Evolutionary conservation across 1,139 yeast species (phyloP).

Genomic region (Kurtzmaniella quercitrusa): DNA sequence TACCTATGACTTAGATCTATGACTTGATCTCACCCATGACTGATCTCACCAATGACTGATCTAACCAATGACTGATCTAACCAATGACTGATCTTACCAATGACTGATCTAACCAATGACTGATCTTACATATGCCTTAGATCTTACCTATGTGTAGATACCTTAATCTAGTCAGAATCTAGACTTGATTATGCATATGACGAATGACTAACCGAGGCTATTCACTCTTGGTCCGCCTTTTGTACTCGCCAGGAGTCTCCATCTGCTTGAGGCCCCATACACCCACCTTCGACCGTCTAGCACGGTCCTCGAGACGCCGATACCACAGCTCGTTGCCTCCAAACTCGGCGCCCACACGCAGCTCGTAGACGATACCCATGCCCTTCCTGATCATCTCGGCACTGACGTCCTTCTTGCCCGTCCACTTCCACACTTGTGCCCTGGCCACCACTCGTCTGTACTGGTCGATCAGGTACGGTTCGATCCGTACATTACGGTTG

Average conservation of each 20-base stretch:
- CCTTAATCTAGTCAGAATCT: too few species aligned
- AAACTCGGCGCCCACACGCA: slow-evolving; percentile 77
- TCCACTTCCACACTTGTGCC: slow-evolving; percentile 69
- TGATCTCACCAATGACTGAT: too few species aligned
- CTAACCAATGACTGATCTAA: too few species aligned
- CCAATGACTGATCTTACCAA: too few species aligned
- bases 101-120: too few species aligned
- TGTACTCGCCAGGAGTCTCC: slow-evolving; percentile 81
- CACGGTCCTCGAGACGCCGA: slow-evolving; percentile 51
- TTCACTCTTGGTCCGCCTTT: slow-evolving; percentile 24
- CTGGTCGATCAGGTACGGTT: slow-evolving; percentile 82
- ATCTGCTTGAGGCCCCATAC: slow-evolving; percentile 62
- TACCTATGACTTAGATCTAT: too few species aligned
- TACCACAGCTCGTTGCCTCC: slow-evolving; percentile 69
- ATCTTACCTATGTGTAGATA: too few species aligned
- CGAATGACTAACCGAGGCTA: too few species aligned
- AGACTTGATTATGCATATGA: too few species aligned
- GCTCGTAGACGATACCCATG: slow-evolving; percentile 83
- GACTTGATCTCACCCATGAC: too few species aligned
- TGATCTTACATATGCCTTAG: too few species aligned
- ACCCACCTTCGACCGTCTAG: slow-evolving; percentile 57
- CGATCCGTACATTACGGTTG: slow-evolving; percentile 65
- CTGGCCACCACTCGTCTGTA: slow-evolving; percentile 85
- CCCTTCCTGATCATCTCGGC: slow-evolving; percentile 84
- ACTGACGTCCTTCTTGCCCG: slow-evolving; percentile 75